A percentile compares a stretch with the other conserved stretches of the same genome.
Conservation (phyloP, 768 basidiomycete species). For the Leucosporidium scottii region DNA sequence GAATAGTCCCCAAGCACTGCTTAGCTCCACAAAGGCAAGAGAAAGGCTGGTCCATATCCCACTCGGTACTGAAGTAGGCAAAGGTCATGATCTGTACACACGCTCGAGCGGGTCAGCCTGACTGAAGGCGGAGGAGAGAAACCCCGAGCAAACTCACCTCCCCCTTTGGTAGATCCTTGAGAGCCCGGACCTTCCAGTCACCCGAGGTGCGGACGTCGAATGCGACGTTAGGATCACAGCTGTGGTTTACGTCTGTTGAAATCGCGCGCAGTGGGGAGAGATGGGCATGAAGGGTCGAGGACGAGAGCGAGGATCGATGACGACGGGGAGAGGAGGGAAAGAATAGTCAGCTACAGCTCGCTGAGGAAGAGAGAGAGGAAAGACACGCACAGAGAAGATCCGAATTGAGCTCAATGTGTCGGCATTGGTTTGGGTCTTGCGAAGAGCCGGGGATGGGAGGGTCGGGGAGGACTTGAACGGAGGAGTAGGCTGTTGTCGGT, state of each 20-base stretch:
- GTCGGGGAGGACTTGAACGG: conserved; percentile 30
- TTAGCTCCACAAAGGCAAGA: conserved; percentile 50
- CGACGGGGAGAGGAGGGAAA: too few species aligned
- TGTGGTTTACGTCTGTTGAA: conserved; percentile 54
- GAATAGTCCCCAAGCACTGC: conserved; percentile 24
- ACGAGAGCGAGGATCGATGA: conserved; percentile 30
- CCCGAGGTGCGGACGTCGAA: conserved; percentile 50
- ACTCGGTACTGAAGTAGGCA: conserved; percentile 64
- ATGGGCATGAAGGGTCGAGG: conserved; percentile 1
- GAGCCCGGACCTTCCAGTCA: conserved; percentile 51
- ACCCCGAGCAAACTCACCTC: conserved; percentile 28
- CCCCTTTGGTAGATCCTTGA: conserved; percentile 42
- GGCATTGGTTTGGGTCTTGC: conserved; percentile 1
- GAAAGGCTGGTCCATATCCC: conserved; percentile 62
- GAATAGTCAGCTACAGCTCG: too few species aligned
- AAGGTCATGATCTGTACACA: conserved; percentile 47
- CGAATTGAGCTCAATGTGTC: conserved; percentile 54
- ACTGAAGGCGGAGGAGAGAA: background rate
- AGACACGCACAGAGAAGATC: conserved; percentile 55
- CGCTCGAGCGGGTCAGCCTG: background rate
- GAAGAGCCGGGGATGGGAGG: conserved; percentile 16
- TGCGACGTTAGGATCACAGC: conserved; percentile 54
- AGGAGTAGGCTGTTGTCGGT: conserved; percentile 11
- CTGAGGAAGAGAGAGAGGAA: too few species aligned
- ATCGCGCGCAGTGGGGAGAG: background rate